Conservation (phyloP, 129 eudicot species). For the Deinandra increscens region DNA sequence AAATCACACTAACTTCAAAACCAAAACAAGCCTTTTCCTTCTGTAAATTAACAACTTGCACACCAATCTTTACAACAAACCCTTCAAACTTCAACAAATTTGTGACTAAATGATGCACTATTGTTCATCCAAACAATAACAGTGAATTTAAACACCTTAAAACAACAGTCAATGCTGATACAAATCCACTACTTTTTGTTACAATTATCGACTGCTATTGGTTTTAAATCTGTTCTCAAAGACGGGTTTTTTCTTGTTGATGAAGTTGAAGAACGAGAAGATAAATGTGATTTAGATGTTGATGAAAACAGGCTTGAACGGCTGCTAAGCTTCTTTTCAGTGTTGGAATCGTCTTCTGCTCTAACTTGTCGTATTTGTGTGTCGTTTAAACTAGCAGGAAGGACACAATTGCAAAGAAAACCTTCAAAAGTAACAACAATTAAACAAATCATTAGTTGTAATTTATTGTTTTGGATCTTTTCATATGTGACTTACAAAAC, state of each 20-base stretch:
- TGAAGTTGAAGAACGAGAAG: conserved; percentile 39
- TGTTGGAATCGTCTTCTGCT: conserved; percentile 46
- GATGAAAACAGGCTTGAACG: conserved; percentile 64
- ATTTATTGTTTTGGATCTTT: not conserved
- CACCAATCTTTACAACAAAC: conserved; percentile 19
- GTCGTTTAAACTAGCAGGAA: conserved; percentile 73
- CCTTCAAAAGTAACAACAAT: conserved; percentile 41
- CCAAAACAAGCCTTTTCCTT: conserved; percentile 14
- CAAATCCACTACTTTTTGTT: conserved; percentile 22
- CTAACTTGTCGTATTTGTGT: conserved; percentile 60
- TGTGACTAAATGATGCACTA: conserved; percentile 10
- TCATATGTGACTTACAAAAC: conserved; percentile 14
- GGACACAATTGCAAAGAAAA: conserved; percentile 82
- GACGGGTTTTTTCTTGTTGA: conserved; percentile 31
- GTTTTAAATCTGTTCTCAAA: conserved; percentile 4
- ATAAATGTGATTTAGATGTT: conserved; percentile 37
- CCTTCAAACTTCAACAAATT: conserved; percentile 25
- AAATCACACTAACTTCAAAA: conserved; percentile 29
- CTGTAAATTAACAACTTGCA: not conserved
- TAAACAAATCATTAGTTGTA: conserved; percentile 11
- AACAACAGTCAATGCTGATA: not conserved
- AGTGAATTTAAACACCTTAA: conserved; percentile 1
- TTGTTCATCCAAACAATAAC: conserved; percentile 33
- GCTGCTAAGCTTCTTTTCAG: conserved; percentile 63
- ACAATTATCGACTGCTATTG: conserved; percentile 17